These are phyloP conservation scores for Saccharomyces hybrid DNA, from an alignment of 1,139 yeast species.

Conservation along the genomic window DNA sequence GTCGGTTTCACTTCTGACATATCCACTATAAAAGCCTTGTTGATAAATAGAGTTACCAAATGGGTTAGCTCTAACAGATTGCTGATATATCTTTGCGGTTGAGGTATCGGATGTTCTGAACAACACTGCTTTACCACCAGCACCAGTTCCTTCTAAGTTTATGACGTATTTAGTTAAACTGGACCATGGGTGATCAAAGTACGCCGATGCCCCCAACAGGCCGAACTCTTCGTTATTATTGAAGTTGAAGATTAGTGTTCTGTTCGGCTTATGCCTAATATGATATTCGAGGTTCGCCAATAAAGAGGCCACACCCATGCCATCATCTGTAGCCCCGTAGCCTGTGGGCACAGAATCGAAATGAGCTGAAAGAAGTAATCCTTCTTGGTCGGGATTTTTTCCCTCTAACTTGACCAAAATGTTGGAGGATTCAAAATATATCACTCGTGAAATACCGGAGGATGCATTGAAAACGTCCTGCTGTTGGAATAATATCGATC, in stretches of 20 bases:
- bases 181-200: slow-evolving; percentile 70
- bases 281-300: slow-evolving; percentile 58
- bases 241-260: slow-evolving; percentile 75
- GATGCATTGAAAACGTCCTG: slow-evolving; percentile 40
- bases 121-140: slow-evolving; percentile 80
- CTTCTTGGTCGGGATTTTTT: slow-evolving; percentile 47
- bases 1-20: slow-evolving; percentile 78
- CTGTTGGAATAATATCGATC: slow-evolving; percentile 42
- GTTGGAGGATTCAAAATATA: slow-evolving; percentile 76
- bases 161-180: slow-evolving; percentile 55
- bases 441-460: slow-evolving; percentile 38
- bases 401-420: slow-evolving; percentile 69
- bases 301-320: slow-evolving; percentile 82
- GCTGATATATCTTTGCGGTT: slow-evolving; percentile 49
- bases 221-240: slow-evolving; percentile 92
- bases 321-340: slow-evolving; percentile 87
- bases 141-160: slow-evolving; percentile 93
- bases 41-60: slow-evolving; percentile 75
- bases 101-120: slow-evolving; percentile 80
- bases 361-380: slow-evolving; percentile 74
- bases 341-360: slow-evolving; percentile 86
- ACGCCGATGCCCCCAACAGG: slow-evolving; percentile 71
- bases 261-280: slow-evolving; percentile 42
- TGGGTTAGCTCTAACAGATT: slow-evolving; percentile 44
- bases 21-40: slow-evolving; percentile 70